These are phyloP conservation scores for Leccinum uliginosum DNA, from an alignment of 768 basidiomycete species.

Conservation along the genomic window DNA sequence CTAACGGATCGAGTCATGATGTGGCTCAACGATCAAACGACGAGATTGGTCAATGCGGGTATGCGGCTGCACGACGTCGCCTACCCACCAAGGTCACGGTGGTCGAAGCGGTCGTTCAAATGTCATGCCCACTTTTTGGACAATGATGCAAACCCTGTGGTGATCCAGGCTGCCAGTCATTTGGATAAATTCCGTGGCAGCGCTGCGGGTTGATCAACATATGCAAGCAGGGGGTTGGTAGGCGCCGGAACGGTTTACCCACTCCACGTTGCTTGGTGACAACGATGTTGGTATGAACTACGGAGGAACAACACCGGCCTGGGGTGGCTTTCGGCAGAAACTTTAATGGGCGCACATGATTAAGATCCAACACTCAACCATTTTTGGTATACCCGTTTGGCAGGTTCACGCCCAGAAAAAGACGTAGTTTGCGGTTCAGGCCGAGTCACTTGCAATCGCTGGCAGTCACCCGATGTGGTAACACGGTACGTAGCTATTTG, in stretches of 20 bases:
- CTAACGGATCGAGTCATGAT: not conserved
- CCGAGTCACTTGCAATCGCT: not conserved
- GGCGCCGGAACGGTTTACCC: not conserved
- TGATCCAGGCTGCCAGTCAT: not conserved
- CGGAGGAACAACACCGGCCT: slow-evolving; percentile 6
- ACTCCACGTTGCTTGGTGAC: slow-evolving; percentile 6
- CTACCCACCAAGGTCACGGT: not conserved
- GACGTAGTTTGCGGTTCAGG: not conserved
- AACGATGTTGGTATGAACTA: slow-evolving; percentile 14
- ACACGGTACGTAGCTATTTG: slow-evolving; percentile 21
- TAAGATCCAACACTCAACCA: slow-evolving; percentile 1
- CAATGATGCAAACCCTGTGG: not conserved
- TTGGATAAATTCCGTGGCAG: not conserved
- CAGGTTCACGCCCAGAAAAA: not conserved
- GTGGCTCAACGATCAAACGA: not conserved
- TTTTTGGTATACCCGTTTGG: not conserved
- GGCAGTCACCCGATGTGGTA: slow-evolving; percentile 12
- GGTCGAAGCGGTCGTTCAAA: not conserved
- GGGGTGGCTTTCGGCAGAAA: not conserved
- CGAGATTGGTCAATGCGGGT: not conserved
- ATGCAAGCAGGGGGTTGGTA: not conserved
- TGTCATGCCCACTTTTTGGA: not conserved
- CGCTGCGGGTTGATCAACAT: slow-evolving; percentile 13
- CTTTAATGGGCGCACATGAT: not conserved
- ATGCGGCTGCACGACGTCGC: not conserved